Evolutionary conservation across 208 protist genomes (phyloP), one percentile per base, ranked within the genome.

Genomic region (Acanthamoeba castellanii): DNA sequence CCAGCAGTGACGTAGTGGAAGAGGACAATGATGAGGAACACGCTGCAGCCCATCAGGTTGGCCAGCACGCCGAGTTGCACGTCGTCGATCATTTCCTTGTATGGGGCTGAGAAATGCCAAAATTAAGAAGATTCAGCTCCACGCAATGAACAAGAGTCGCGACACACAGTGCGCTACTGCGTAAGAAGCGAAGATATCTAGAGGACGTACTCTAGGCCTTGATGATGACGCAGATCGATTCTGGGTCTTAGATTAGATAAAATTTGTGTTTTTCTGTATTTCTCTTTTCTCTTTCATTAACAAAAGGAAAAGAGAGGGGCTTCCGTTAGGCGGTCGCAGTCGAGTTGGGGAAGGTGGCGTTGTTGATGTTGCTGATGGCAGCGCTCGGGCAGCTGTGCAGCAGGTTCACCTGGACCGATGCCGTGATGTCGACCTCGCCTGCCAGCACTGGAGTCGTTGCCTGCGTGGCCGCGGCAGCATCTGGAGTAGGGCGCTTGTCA

Each of bases 41-140:
- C 57, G 30, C 30, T 52, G 57, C 82, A 90, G 9, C 82, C 82
- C 82, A 90, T n/a, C 25, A 90, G n/a, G 27, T 90, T 90, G 52
- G 82, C 82, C 82, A 90, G 27, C 82, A 90, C 82, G 82, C 82
- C 82, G 30, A 90, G 57, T n/a, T 90, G 55, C 27, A 90, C 82
- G 57, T 90, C 82, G 55, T 59, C 57, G 82, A 90, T 70, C 82
- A 90, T 90, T 90, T 84, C 25, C 25, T 72, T 64, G 5, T 47
- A 47, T 47, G 45, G 45, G 55, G 55, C 55, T 59, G 55, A 2
- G 2, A 14, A 59, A 42, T 42, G 37, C 2, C 37, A 59, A 59
- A 59, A 59, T 59, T 25, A 59, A 25, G 13, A 59, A 59, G 45
- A 47, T 47, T 47, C 7, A 47, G 7, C 45, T 47, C 45, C 7